Conservation (phyloP, 768 basidiomycete genomes). For the Naganishia randhawae region DNA sequence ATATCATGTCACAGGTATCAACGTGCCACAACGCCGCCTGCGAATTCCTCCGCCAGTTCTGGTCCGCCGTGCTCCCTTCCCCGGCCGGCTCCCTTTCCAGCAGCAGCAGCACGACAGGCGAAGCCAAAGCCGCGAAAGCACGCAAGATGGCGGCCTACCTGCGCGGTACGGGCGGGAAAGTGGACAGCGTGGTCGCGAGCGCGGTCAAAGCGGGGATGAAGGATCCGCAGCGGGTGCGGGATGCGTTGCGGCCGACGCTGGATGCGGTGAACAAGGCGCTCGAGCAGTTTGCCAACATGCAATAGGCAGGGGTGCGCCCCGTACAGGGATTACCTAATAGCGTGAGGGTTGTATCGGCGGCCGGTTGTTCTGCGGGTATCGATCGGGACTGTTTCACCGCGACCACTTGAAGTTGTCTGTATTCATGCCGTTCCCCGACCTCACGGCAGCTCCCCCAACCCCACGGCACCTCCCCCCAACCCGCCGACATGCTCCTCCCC, state of each 20-base stretch:
- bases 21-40: conserved; percentile 89
- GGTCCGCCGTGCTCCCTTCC: conserved; percentile 80
- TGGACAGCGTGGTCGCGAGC: conserved; percentile 65
- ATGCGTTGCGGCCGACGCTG: conserved; percentile 22
- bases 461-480: no score
- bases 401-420: no score
- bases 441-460: no score
- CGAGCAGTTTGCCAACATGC: conserved; percentile 28
- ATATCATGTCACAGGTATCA: conserved; percentile 73
- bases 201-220: conserved; percentile 32
- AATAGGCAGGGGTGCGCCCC: no score
- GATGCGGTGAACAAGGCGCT: conserved; percentile 29
- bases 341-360: no score
- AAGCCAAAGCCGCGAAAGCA: conserved; percentile 63
- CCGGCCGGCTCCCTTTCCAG: conserved; percentile 50
- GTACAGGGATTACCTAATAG: no score
- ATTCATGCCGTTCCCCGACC: no score
- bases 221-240: conserved; percentile 43
- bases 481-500: neutral
- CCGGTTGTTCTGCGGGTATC: no score
- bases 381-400: no score
- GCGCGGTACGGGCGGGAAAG: conserved; percentile 72
- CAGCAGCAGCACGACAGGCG: conserved; percentile 48
- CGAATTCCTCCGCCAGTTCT: conserved; percentile 94
- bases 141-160: conserved; percentile 85